Base-by-base conservation (phyloP, 208 protist species). In the Wallacemonas collosoma region DNA sequence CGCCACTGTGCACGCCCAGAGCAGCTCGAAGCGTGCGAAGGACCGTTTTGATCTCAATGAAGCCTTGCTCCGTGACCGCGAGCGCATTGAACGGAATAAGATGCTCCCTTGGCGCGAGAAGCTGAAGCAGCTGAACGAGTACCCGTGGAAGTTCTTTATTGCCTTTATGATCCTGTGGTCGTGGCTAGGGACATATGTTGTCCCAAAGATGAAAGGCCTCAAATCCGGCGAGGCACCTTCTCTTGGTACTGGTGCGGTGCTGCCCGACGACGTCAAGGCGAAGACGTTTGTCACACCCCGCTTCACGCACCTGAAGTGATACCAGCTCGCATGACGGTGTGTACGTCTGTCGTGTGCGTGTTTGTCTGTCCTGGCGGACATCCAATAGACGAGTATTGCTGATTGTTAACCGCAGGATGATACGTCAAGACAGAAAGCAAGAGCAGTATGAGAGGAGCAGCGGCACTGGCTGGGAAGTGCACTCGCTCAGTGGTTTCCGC, bases 111-210 rank as follows among this genome's bases (percentile, higher is more conserved):
- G 88, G 88, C 68, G 71, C n/a, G 54, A 68, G 53, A 72, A 78
- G 48, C 62, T 93, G 35, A 64, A 66, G 9, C 53, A 80, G 54
- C 69, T 93, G 2, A 71, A 76, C 4, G 80, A 75, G 14, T 93
- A 86, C 73, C 88, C 88, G 53, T 93, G 88, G 88, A 93, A 93
- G 51, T 76, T 83, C 17, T 90, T 90, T 45, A 48, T 93, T 43
- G 80, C 75, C 17, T 93, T 93, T 65, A 93, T 93, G 85, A 17
- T 90, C 14, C 44, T 88, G 11, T 93, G 88, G 88, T 89, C 88
- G 9, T 90, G 76, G 76, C 57, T 86, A 17, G 88, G 88, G 17
- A 87, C 77, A 3, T 93, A 90, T 68, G 82, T 77, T 1, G 85
- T 93, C 51, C 88, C 88, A 9, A 88, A 85, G 62, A 35, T 93